Evolutionary conservation across 192 early-diverging fungal genomes (phyloP).

Genomic region (Physocladia obscura): DNA sequence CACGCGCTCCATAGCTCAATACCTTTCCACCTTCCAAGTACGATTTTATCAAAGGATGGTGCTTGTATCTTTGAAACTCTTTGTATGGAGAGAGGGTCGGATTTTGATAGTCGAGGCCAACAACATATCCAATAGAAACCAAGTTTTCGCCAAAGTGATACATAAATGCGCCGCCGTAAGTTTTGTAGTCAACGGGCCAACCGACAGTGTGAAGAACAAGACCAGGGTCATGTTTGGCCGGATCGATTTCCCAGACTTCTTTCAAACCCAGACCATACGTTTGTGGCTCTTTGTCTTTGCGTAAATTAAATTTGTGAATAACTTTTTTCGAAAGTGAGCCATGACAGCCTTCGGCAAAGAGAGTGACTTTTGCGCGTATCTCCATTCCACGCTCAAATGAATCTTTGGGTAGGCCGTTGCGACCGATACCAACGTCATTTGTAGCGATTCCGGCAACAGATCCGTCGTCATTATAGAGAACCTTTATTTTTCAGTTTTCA

Average conservation of each 20-base stretch:
- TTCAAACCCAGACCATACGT: conserved; percentile 96
- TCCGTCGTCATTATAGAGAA: conserved; percentile 90
- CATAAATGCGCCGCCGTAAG: conserved; percentile 90
- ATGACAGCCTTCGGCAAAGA: conserved; percentile 98
- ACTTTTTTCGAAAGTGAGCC: conserved; percentile 91
- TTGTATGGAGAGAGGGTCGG: conserved; percentile 93
- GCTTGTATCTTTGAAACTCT: conserved; percentile 96
- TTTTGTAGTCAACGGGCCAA: conserved; percentile 85
- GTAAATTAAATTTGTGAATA: conserved; percentile 82
- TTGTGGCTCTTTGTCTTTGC: conserved; percentile 83
- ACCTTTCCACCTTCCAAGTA: conserved; percentile 88
- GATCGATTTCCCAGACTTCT: conserved; percentile 93
- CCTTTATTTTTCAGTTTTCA: conserved; percentile 24
- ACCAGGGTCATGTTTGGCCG: conserved; percentile 80
- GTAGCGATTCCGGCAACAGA: conserved; percentile 89
- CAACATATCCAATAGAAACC: conserved; percentile 83
- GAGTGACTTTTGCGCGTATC: conserved; percentile 87
- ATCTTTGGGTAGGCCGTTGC: conserved; percentile 84
- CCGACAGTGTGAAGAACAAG: conserved; percentile 84
- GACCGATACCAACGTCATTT: conserved; percentile 92
- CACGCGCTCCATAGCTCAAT: conserved; percentile 90
- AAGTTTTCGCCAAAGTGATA: conserved; percentile 93
- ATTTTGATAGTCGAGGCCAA: conserved; percentile 93
- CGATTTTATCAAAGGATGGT: conserved; percentile 81
- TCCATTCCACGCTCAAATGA: conserved; percentile 93